A percentile compares a stretch with the other conserved stretches of the same genome.
Conservation (phyloP, 768 basidiomycete genomes). For the Asterophora lycoperdoides region DNA sequence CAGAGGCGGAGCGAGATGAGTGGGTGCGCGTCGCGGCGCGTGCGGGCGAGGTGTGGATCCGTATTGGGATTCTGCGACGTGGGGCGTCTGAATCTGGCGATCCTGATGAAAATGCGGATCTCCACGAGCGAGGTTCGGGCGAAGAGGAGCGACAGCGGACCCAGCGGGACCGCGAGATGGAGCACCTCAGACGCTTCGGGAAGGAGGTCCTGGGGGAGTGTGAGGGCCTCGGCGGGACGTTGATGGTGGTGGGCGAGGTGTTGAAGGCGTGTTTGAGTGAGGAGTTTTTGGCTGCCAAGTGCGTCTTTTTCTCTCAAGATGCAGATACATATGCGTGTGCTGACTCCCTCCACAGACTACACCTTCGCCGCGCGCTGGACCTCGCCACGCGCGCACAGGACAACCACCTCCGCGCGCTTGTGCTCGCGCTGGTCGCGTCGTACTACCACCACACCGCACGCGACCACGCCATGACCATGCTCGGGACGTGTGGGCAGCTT, state of each 20-base stretch:
- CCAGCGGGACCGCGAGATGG: constrained; percentile 22
- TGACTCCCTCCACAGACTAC: constrained; percentile 34
- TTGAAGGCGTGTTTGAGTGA: constrained; percentile 47
- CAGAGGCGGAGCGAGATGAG: constrained; percentile 20
- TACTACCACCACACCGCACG: constrained; percentile 50
- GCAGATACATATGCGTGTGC: no score
- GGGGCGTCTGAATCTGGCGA: background rate
- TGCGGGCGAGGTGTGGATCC: constrained; percentile 48
- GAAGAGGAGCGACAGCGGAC: background rate
- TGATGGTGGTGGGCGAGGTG: constrained; percentile 52
- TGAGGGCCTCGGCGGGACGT: constrained; percentile 47
- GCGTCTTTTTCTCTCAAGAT: no score
- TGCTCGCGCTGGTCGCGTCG: constrained; percentile 62
- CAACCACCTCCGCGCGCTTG: constrained; percentile 67
- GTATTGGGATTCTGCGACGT: constrained; percentile 36
- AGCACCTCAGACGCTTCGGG: constrained; percentile 28
- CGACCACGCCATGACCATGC: constrained; percentile 63
- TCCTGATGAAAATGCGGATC: constrained; percentile 15
- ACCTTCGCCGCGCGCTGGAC: constrained; percentile 56
- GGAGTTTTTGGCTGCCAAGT: constrained; percentile 66
- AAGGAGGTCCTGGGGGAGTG: constrained; percentile 41
- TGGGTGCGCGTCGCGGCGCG: constrained; percentile 47
- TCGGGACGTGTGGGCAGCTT: constrained; percentile 64
- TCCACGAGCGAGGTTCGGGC: no score
- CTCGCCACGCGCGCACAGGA: constrained; percentile 57